Base-by-base conservation (phyloP, 1,284 basidiomycete genomes). In the Entoloma clypeatum region DNA sequence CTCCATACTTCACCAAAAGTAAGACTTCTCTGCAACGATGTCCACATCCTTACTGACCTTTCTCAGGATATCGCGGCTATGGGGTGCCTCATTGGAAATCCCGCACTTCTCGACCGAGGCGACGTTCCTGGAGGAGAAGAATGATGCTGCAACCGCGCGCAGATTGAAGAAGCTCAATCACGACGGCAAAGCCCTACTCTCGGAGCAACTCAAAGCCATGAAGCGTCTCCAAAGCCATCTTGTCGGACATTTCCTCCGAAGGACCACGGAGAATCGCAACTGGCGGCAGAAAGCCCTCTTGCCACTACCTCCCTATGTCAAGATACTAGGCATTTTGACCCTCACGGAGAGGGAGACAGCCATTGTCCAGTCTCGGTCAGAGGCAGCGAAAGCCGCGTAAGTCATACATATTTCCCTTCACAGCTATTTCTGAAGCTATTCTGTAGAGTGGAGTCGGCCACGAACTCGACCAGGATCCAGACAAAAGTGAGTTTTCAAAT, bases 1-100 rank as follows among this genome's bases (percentile, higher is more conserved):
- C 48, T 67, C 2, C 55, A 58, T 13, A 66, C 64, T 1, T 48
- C 53, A 0, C 50, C 56, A 0, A 59, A 56, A 44, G 64, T 65
- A 30, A 26, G 53, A n/a, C 14, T 29, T 36, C 17, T 7, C 8
- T 16, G 26, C 28, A 8, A 17, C 19, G n/a, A 16, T 13, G 7
- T 3, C 18, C 11, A 14, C 6, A 6, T 29, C 18, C 22, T 35
- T 13, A 14, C 27, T 17, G 23, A 8, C 17, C 25, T 31, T 35
- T 7, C 6, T 34, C 31, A 65, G 62, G 62, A 65, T 43, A 43
- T 60, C 10, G 42, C 53, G 0, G 37, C 51, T 0, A 55, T 65
- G 47, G 57, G 53, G 2, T 40, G 61, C 0, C 47, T 66, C 0
- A 21, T 53, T 1, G 59, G 59, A n/a, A 0, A 44, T 61, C 0